Conservation (phyloP, 2,329 filamentous ascomycete genomes). For the Myriangium duriaei region DNA sequence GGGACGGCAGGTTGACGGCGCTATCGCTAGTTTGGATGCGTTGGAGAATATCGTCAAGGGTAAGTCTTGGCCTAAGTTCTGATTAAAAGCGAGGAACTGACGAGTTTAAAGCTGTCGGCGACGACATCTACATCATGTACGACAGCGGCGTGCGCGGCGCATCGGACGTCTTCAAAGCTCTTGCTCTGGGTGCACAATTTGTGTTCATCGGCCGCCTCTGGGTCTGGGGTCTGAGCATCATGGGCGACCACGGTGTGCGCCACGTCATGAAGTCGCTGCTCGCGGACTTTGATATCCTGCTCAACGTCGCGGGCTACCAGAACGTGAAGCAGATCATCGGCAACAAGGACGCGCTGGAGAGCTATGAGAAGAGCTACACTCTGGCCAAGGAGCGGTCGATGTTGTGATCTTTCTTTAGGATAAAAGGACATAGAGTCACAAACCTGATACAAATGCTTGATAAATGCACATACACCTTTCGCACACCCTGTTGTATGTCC, state of each 20-base stretch:
- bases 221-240: constrained; percentile 48
- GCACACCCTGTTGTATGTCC: too few species aligned
- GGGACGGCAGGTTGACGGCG: constrained; percentile 51
- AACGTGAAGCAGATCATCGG: constrained; percentile 39
- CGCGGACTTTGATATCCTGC: constrained; percentile 49
- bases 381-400: constrained; percentile 18
- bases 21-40: constrained; percentile 46
- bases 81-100: too few species aligned
- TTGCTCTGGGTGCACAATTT: constrained; percentile 49
- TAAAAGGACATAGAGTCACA: too few species aligned
- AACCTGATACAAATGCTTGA: too few species aligned
- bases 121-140: constrained; percentile 44
- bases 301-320: constrained; percentile 46
- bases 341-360: constrained; percentile 21
- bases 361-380: constrained; percentile 15
- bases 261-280: constrained; percentile 51
- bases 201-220: constrained; percentile 50
- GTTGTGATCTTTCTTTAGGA: too few species aligned
- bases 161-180: constrained; percentile 47
- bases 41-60: constrained; percentile 45
- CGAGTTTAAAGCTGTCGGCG: constrained; percentile 33
- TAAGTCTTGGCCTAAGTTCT: constrained; percentile 21
- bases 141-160: constrained; percentile 47
- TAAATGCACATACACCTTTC: too few species aligned
- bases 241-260: constrained; percentile 47